Evolutionary conservation across 1,284 basidiomycete species (phyloP), one percentile per base, ranked within the genome.

Genomic region (Takashimella koratensis): DNA sequence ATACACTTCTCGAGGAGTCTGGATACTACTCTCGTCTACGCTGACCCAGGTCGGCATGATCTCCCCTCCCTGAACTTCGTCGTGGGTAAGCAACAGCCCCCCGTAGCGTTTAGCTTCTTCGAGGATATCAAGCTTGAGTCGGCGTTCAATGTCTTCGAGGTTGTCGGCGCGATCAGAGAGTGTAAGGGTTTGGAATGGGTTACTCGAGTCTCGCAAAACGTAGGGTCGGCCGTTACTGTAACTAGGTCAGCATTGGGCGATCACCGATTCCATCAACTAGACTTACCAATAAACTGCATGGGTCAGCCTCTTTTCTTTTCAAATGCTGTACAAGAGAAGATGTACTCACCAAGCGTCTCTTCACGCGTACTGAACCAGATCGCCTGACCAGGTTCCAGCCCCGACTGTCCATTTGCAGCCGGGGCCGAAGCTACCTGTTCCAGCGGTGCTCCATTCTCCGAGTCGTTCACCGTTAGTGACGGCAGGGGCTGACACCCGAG

Each of bases 11-110:
- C 84, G 81, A 5, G 88, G 86, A 0, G 96, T 98, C 65, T 85
- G 84, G 19, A 98, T 91, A 60, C 88, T 93, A 19, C 78, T 80
- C 23, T 78, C 79, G 69, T 98, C 94, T 11, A 97, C 90, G 19
- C 89, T 84, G 1, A 95, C 92, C 96, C 96, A 98, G 1, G 92
- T 95, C 0, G 94, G 91, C 2, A 92, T 76, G 59, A 97, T 88
- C 3, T 87, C 86, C 3, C 89, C 90, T 56, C 88, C 85, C 11
- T 85, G 84, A 46, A 81, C 79, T 55, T 87, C 86, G 47, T 85
- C 69, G 71, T 98, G 96, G 0, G 95, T 96, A 52, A 98, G 79
- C 43, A 99, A 79, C 39, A 98, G 80, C 8, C 95, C 93, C 5
- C 92, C 93, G 67, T 87, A 93, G 62, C 88, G 84, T 49, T 79